phyloP scores from a whole-genome alignment of 257 asterid species.

The Plantago elongata region DNA sequence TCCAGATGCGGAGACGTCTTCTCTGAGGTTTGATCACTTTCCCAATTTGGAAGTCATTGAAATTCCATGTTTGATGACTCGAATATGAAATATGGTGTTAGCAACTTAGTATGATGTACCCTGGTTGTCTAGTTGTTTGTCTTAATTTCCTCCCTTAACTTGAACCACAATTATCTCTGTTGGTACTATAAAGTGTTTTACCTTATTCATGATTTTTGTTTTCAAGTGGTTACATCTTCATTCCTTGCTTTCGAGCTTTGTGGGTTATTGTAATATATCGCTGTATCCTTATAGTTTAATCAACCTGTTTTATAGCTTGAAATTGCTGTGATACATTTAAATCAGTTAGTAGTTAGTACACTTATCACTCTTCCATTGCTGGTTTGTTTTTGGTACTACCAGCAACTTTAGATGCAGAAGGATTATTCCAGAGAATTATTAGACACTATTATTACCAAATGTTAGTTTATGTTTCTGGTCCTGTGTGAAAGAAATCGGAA shows the following conservation, averaged over 20 bases:
- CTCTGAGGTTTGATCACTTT: slow-evolving; percentile 34
- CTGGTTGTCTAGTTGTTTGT: not conserved
- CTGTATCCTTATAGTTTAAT: too few relatives aligned
- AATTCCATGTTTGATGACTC: not conserved
- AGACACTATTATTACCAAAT: too few relatives aligned
- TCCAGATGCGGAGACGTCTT: slow-evolving; percentile 45
- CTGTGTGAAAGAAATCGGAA: too few relatives aligned
- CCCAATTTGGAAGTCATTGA: slow-evolving; percentile 3
- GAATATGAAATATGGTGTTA: not conserved
- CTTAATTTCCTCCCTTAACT: not conserved
- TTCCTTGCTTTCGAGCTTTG: too few relatives aligned
- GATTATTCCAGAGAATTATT: too few relatives aligned
- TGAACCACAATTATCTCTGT: too few relatives aligned
- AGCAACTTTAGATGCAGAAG: not conserved
- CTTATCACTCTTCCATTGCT: not conserved
- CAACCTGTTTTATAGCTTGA: not conserved
- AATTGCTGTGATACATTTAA: not conserved
- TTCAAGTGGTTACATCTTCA: too few relatives aligned
- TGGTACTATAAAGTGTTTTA: too few relatives aligned
- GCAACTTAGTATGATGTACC: not conserved
- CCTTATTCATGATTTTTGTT: too few relatives aligned
- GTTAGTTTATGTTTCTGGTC: too few relatives aligned
- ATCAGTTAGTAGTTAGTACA: not conserved
- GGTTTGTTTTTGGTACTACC: not conserved
- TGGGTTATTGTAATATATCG: too few relatives aligned